Evolutionary conservation across 2,329 filamentous ascomycete genomes (phyloP).

Genomic region (Trichophyton verrucosum): DNA sequence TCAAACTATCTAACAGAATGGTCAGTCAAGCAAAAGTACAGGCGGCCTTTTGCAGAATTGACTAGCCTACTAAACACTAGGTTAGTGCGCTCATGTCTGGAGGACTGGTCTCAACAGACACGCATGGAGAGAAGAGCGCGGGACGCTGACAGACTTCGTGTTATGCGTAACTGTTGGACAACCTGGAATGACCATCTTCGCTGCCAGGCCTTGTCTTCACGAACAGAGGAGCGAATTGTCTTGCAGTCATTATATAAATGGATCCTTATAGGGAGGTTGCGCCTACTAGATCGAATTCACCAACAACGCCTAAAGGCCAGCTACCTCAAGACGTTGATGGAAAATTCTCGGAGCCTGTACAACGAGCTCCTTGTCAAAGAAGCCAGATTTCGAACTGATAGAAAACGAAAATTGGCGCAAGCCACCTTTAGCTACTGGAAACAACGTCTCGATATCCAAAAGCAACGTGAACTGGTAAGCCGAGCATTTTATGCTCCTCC

Average conservation of each 20-base stretch:
- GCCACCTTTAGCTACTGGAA: conserved; percentile 29
- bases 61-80: conserved; percentile 34
- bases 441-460: conserved; percentile 26
- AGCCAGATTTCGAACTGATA: conserved; percentile 23
- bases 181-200: conserved; percentile 51
- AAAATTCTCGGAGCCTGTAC: conserved; percentile 28
- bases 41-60: conserved; percentile 32
- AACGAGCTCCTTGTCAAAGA: conserved; percentile 27
- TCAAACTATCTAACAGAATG: conserved; percentile 31
- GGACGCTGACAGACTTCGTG: conserved; percentile 39
- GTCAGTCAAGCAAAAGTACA: conserved; percentile 31
- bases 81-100: conserved; percentile 36
- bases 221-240: conserved; percentile 45
- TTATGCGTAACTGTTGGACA: conserved; percentile 47
- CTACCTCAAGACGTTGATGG: conserved; percentile 29
- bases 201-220: conserved; percentile 38
- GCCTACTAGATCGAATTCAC: conserved; percentile 28
- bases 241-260: conserved; percentile 49
- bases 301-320: conserved; percentile 30
- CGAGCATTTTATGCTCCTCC: conserved; percentile 34
- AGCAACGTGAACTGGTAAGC: conserved; percentile 30
- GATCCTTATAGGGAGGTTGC: conserved; percentile 41
- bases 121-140: conserved; percentile 37
- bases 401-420: conserved; percentile 23
- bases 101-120: conserved; percentile 38